These are phyloP conservation scores for Fusarium nisikadoi DNA, from an alignment of 2,329 filamentous ascomycete species.

Conservation along the genomic window DNA sequence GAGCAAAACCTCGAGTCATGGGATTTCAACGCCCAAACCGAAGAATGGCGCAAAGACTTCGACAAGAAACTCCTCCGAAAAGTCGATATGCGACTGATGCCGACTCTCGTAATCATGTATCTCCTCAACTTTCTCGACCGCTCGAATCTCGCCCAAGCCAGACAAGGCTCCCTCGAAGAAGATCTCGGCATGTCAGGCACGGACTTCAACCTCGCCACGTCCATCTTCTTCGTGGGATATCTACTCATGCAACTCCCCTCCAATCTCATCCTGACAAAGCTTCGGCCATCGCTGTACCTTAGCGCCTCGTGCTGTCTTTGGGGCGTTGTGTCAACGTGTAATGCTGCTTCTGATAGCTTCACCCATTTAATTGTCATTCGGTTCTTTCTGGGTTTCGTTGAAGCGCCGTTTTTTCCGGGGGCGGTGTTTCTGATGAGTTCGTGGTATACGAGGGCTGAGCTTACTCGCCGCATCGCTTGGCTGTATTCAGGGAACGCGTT, in stretches of 20 bases:
- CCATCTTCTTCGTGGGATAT: constrained; percentile 71
- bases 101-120: constrained; percentile 65
- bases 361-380: constrained; percentile 56
- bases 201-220: constrained; percentile 68
- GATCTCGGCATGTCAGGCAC: constrained; percentile 65
- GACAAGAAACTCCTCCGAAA: constrained; percentile 57
- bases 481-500: constrained; percentile 67
- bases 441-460: constrained; percentile 58
- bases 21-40: constrained; percentile 25
- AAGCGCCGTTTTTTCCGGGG: constrained; percentile 63
- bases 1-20: constrained; percentile 20
- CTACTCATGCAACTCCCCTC: constrained; percentile 71
- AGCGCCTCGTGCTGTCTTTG: constrained; percentile 57
- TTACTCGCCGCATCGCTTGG: constrained; percentile 69
- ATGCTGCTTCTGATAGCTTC: constrained; percentile 58
- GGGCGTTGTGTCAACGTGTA: constrained; percentile 56
- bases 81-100: constrained; percentile 62
- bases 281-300: constrained; percentile 65
- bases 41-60: constrained; percentile 31
- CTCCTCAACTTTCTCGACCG: constrained; percentile 66
- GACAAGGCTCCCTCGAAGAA: constrained; percentile 62
- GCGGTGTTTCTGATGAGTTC: constrained; percentile 59
- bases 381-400: constrained; percentile 56
- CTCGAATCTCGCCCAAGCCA: constrained; percentile 64
- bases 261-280: constrained; percentile 65